Conservation (phyloP, 2,329 filamentous ascomycete species). For the Hypoxylon sp. region DNA sequence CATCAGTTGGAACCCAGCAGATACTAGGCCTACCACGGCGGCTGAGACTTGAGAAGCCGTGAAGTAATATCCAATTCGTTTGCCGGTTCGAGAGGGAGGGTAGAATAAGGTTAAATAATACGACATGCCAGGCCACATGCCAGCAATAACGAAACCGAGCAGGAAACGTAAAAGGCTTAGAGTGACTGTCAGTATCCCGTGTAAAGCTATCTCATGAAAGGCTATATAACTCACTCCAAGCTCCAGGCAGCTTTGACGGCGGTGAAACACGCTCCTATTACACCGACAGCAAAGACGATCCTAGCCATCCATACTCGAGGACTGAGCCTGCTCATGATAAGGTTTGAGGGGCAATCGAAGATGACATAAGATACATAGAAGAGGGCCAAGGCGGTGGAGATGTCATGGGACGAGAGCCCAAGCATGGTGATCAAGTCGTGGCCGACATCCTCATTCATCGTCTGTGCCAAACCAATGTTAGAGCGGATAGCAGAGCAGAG, state of each 20-base stretch:
- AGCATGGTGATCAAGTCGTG: constrained; percentile 83
- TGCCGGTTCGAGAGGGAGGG: constrained; percentile 85
- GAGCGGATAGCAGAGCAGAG: constrained; percentile 91
- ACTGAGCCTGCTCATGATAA: constrained; percentile 86
- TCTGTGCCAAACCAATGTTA: constrained; percentile 93
- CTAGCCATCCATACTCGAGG: constrained; percentile 92
- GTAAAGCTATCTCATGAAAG: not conserved
- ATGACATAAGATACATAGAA: constrained; percentile 95
- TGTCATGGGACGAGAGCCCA: constrained; percentile 76
- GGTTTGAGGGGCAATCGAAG: constrained; percentile 88
- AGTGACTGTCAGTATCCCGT: constrained; percentile 28
- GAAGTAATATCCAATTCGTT: constrained; percentile 90
- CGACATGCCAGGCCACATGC: constrained; percentile 96
- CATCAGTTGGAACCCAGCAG: constrained; percentile 92
- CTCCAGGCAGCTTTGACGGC: constrained; percentile 87
- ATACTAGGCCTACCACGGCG: constrained; percentile 88
- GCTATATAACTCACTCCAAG: constrained; percentile 70
- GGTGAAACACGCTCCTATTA: constrained; percentile 86
- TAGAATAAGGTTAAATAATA: constrained; percentile 95
- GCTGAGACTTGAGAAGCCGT: constrained; percentile 90
- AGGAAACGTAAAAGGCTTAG: constrained; percentile 80
- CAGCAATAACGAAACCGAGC: constrained; percentile 87
- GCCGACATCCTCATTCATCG: constrained; percentile 79
- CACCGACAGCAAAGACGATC: constrained; percentile 87
- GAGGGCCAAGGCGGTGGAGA: constrained; percentile 84